phyloP scores from a whole-genome alignment of 140 eudicot species.

The Stevia rebaudiana region DNA sequence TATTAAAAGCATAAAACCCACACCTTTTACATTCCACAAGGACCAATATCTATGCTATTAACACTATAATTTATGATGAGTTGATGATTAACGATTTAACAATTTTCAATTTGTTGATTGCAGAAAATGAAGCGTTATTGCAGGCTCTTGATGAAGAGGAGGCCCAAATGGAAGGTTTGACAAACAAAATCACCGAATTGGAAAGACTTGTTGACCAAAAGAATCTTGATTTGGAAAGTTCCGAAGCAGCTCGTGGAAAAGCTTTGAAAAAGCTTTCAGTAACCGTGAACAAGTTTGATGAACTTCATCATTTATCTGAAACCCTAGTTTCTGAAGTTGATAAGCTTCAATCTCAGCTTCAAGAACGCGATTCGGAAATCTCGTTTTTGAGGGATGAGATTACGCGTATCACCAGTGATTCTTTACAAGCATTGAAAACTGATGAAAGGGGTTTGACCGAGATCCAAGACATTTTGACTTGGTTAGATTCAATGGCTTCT shows the following conservation, averaged over 20 bases:
- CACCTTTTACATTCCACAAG: too few relatives aligned
- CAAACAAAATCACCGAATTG: conserved; percentile 45
- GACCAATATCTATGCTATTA: too few relatives aligned
- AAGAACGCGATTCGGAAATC: conserved; percentile 84
- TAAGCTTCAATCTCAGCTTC: conserved; percentile 83
- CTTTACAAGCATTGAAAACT: conserved; percentile 56
- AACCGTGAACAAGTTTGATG: conserved; percentile 85
- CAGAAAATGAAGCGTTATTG: conserved; percentile 76
- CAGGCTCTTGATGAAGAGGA: conserved; percentile 97
- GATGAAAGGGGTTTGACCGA: conserved; percentile 42
- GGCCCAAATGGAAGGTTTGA: conserved; percentile 67
- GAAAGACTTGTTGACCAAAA: conserved; percentile 50
- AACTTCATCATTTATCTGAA: conserved; percentile 78
- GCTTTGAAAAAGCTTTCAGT: conserved; percentile 72
- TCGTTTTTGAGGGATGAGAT: conserved; percentile 88
- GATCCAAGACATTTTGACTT: conserved; percentile 54
- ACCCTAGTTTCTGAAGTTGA: conserved; percentile 86
- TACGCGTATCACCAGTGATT: conserved; percentile 87
- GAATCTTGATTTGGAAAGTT: conserved; percentile 49
- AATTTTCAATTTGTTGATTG: conserved; percentile 8
- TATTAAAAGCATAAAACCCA: too few relatives aligned
- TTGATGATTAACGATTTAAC: background rate
- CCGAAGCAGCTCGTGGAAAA: conserved; percentile 81
- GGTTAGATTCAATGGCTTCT: conserved; percentile 55
- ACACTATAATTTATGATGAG: too few relatives aligned